phyloP scores from a whole-genome alignment of 1,284 basidiomycete species.

The Cryptococcus neoformans region DNA sequence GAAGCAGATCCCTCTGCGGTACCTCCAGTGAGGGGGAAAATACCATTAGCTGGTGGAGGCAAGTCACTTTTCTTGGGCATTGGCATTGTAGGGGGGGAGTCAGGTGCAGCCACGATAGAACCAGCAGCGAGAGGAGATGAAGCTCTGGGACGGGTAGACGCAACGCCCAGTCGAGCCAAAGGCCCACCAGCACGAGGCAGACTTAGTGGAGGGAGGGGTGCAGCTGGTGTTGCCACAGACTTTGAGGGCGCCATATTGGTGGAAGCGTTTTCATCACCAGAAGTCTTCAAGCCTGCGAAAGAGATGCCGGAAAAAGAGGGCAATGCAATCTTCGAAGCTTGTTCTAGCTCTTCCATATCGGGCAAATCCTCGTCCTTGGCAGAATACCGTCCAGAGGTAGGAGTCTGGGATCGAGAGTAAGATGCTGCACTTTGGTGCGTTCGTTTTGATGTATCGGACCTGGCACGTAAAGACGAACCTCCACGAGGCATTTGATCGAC shows the following conservation, averaged over 20 bases:
- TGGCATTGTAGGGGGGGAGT: conserved; percentile 30
- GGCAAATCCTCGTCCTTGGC: conserved; percentile 48
- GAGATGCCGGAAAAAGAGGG: conserved; percentile 40
- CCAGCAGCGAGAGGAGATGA: conserved; percentile 41
- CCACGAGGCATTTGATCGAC: conserved; percentile 27
- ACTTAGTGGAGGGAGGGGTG: not conserved
- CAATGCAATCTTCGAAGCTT: conserved; percentile 31
- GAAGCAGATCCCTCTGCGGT: conserved; percentile 4
- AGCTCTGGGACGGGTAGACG: conserved; percentile 35
- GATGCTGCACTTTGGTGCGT: conserved; percentile 39
- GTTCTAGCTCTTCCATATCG: conserved; percentile 43
- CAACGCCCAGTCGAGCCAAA: conserved; percentile 19
- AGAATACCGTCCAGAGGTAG: conserved; percentile 39
- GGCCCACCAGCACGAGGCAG: conserved; percentile 11
- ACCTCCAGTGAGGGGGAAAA: conserved; percentile 21
- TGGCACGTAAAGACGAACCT: conserved; percentile 39
- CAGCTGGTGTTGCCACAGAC: not conserved
- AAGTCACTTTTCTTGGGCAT: conserved; percentile 3
- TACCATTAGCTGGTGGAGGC: conserved; percentile 4
- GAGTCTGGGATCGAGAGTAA: conserved; percentile 36
- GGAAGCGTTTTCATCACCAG: conserved; percentile 4
- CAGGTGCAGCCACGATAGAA: conserved; percentile 36
- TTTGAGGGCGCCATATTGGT: not conserved
- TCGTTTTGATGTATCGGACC: conserved; percentile 32
- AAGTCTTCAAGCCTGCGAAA: conserved; percentile 21